These are phyloP conservation scores for Scedosporium aurantiacum DNA, from an alignment of 2,329 filamentous ascomycete genomes.

Conservation along the genomic window DNA sequence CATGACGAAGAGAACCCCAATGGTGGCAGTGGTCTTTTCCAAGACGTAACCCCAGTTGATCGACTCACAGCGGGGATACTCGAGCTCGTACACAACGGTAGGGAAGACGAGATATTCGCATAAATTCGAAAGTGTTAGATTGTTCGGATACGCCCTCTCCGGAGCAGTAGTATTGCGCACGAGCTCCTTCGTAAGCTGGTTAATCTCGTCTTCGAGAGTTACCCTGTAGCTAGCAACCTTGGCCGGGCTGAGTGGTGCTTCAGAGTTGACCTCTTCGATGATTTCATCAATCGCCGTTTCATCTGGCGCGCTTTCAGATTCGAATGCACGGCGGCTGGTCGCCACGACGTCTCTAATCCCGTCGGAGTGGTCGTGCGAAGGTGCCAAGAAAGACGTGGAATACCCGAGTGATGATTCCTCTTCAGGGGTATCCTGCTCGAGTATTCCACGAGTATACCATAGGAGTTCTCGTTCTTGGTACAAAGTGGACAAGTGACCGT, in stretches of 20 bases:
- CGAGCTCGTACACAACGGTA: constrained; percentile 68
- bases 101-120: constrained; percentile 65
- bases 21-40: constrained; percentile 59
- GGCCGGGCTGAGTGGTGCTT: constrained; percentile 45
- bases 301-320: constrained; percentile 18
- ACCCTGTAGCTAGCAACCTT: constrained; percentile 53
- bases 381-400: neutral
- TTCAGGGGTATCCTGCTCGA: constrained; percentile 28
- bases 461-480: constrained; percentile 39
- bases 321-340: constrained; percentile 10
- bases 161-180: constrained; percentile 45
- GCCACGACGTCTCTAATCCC: constrained; percentile 12
- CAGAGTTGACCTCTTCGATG: constrained; percentile 49
- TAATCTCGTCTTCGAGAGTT: constrained; percentile 58
- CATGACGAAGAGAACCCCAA: constrained; percentile 69
- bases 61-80: constrained; percentile 57
- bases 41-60: constrained; percentile 67
- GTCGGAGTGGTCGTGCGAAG: neutral
- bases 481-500: constrained; percentile 56
- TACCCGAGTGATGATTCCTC: neutral
- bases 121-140: constrained; percentile 54
- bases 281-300: constrained; percentile 47
- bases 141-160: constrained; percentile 51
- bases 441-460: constrained; percentile 39
- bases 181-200: constrained; percentile 52